Conservation (phyloP, 2,329 filamentous ascomycete genomes). For the Aaosphaeria arxii region DNA sequence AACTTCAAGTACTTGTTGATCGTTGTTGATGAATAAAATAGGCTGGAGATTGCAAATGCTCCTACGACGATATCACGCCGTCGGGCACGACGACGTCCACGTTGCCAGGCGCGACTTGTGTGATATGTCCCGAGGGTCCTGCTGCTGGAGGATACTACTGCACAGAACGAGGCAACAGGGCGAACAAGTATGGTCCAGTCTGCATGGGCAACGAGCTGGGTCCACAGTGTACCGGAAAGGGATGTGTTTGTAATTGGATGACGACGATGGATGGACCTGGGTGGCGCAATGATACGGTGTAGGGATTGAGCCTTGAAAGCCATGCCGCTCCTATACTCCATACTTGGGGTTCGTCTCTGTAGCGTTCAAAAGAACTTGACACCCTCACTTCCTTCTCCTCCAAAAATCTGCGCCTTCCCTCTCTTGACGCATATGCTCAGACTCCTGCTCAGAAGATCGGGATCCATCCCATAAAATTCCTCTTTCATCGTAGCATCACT, state of each 20-base stretch:
- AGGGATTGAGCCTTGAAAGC: neutral
- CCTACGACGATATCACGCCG: neutral
- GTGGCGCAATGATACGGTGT: neutral
- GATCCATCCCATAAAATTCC: slow-evolving; percentile 87
- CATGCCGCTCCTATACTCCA: too few species aligned
- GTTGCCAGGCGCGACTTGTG: neutral
- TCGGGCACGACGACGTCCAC: neutral
- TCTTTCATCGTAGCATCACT: slow-evolving; percentile 70
- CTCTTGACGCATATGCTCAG: slow-evolving; percentile 80
- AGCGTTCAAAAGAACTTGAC: slow-evolving; percentile 83
- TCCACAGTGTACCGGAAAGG: neutral
- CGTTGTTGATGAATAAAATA: neutral
- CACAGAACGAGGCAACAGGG: neutral
- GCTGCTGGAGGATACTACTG: neutral
- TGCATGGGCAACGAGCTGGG: neutral
- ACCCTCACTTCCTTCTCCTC: slow-evolving; percentile 73
- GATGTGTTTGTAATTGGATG: neutral
- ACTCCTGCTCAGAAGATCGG: slow-evolving; percentile 74
- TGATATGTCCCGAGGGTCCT: neutral
- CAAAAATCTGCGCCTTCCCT: slow-evolving; percentile 91
- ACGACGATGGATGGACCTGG: neutral
- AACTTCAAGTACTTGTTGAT: neutral
- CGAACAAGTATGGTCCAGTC: neutral
- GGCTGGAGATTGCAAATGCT: neutral
- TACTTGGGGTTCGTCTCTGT: too few species aligned